Conservation (phyloP, 2,329 filamentous ascomycete species). For the Knufia fluminis region DNA sequence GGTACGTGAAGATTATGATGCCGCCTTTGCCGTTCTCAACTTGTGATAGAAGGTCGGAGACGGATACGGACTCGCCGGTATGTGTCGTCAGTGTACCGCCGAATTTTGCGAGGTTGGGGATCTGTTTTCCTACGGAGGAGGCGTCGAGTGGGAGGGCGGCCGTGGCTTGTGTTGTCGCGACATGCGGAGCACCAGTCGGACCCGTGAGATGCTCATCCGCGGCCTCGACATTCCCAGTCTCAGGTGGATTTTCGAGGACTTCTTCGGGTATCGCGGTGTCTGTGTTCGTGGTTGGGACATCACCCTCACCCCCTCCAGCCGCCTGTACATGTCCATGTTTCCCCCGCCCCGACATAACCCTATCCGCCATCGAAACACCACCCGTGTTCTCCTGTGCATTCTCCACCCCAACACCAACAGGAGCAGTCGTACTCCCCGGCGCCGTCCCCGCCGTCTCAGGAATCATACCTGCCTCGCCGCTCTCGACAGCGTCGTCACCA, state of each 20-base stretch:
- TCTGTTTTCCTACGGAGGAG: constrained; percentile 38
- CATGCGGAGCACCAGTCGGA: too few species aligned
- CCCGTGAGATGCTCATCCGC: too few species aligned
- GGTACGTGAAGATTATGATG: constrained; percentile 60
- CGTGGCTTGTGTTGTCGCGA: constrained; percentile 21
- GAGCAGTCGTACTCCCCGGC: neutral
- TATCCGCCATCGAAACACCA: too few species aligned
- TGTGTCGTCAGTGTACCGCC: constrained; percentile 71
- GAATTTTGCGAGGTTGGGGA: constrained; percentile 44
- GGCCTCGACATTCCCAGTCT: constrained; percentile 13
- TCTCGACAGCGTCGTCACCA: neutral
- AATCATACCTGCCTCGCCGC: constrained; percentile 4
- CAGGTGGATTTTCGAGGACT: constrained; percentile 8
- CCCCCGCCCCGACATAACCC: too few species aligned
- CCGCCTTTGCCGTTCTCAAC: neutral
- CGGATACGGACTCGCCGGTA: constrained; percentile 61
- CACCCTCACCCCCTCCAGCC: neutral
- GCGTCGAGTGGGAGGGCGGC: constrained; percentile 4
- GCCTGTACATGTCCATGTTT: too few species aligned
- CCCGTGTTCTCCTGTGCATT: neutral
- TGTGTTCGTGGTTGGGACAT: neutral
- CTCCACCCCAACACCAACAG: neutral
- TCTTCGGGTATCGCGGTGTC: neutral
- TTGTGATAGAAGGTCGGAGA: neutral
- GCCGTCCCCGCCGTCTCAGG: constrained; percentile 10